Evolutionary conservation across 768 basidiomycete species (phyloP).

Genomic region (Mrakia frigida): DNA sequence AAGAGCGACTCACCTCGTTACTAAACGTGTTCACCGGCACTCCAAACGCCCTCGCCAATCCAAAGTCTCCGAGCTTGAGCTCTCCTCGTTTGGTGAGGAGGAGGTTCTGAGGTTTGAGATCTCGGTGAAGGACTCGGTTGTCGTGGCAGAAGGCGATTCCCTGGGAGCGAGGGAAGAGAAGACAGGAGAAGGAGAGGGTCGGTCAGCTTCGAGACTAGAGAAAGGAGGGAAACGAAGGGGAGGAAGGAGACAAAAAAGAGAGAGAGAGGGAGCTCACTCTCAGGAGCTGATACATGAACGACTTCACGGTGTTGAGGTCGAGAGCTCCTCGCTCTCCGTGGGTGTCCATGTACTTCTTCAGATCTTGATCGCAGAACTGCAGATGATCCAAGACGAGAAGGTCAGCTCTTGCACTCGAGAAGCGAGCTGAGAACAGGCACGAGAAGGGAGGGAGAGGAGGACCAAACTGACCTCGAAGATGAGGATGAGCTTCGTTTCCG

Average conservation of each 20-base stretch:
- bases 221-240: too few relatives aligned
- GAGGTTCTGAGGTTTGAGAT: constrained; percentile 96
- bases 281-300: constrained; percentile 95
- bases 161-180: constrained; percentile 47
- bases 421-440: background rate
- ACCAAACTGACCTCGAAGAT: constrained; percentile 66
- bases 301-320: constrained; percentile 68
- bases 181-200: background rate
- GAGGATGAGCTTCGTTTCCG: constrained; percentile 93
- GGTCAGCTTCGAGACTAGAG: background rate
- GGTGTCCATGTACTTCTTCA: constrained; percentile 99
- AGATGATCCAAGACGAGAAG: background rate
- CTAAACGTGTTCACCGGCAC: constrained; percentile 99
- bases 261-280: constrained; percentile 11
- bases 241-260: background rate
- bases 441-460: background rate
- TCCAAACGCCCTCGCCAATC: constrained; percentile 92
- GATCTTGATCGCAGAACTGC: constrained; percentile 86
- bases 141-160: constrained; percentile 98
- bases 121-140: constrained; percentile 94
- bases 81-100: constrained; percentile 96
- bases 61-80: constrained; percentile 95
- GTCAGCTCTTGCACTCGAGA: background rate
- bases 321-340: constrained; percentile 82
- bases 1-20: constrained; percentile 64